Evolutionary conservation across 352 stramenopile species (phyloP), one percentile per base, ranked within the genome.

Genomic region (Globisporangium nodosum): DNA sequence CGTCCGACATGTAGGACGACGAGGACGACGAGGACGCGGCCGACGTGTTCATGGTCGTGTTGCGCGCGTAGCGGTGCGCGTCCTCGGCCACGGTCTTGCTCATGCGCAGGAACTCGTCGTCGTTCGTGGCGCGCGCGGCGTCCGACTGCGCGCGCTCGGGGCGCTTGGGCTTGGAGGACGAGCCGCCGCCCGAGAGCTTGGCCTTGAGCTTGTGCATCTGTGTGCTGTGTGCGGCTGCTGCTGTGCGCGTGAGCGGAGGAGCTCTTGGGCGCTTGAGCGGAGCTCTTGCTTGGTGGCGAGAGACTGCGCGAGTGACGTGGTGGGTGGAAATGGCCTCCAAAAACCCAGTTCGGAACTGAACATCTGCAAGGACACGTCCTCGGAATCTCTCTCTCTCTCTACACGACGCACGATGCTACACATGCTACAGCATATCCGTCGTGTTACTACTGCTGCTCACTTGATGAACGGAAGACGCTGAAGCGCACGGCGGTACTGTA

Each of bases 161-260:
- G 24, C 78, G 71, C 67, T 76, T 70, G 49, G 65, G 68, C 56
- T 80, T 71, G 37, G 66, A 61, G 63, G 71, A 70, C 18, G 18
- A 30, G 18, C 45, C 21, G n/a, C 45, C 45, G 18, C 45, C 45
- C 18, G 18, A 30, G 37, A 86, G 68, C 54, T 82, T 86, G 63
- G 66, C 80, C 75, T 88, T 89, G 61, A 91, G 73, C 61, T 77
- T 73, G 55, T 70, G 69, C 76, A 90, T 88, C 43, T 57, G 56
- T 57, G 64, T 55, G 60, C 58, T 55, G 5, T 54, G 45, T 51
- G 52, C 63, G 3, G 11, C 35, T 40, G 35, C 35, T 40, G 35
- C 9, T 30, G 24, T 27, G 24, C 24, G 24, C 24, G 20, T 51
- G 27, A 31, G 4, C 31, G 15, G 18, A 7, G 18, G 5, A 24